Evolutionary conservation across 2,329 filamentous ascomycete genomes (phyloP), one percentile per base, ranked within the genome.

Genomic region (Coniochaeta pulveracea): DNA sequence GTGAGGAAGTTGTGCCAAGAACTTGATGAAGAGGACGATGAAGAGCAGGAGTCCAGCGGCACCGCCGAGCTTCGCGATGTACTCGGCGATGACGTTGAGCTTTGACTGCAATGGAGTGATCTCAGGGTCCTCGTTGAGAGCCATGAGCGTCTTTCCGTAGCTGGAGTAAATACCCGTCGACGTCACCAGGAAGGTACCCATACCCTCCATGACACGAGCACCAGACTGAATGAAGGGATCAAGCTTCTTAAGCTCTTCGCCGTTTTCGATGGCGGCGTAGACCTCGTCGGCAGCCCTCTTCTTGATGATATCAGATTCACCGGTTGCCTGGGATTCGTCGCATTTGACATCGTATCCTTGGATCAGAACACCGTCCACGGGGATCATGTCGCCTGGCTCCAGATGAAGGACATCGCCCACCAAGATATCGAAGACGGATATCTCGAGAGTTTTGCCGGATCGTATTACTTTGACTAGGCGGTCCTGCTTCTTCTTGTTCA

Each of bases 161-260:
- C 76, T 79, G 19, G 80, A 85, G 55, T 82, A 74, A 21, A 80
- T 61, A 37, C 81, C 81, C 19, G 80, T 80, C 11, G 77, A 80
- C 2, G 81, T 85, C 39, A 78, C 75, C 54, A 86, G 63, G 46
- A 76, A 86, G 2, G 76, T 84, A 10, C 81, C 81, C 7, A 85
- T 72, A 27, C 81, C 81, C 50, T 85, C 80, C 57, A 85, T 79
- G 37, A 85, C 79, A 40, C 80, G 80, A 34, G 76, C 70, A 19
- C 81, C 88, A 19, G 86, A 94, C 44, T 93, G 83, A 46, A 95
- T 84, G 45, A 88, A 85, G 0, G 81, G 81, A 42, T 88, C 82
- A 56, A 85, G 69, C 55, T 85, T 85, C 59, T 73, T 78, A 16
- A 79, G 62, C 28, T 64, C 64, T 26, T 79, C 70, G 43, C 73